These are phyloP conservation scores for Suillus discolor DNA, from an alignment of 768 basidiomycete genomes.

Conservation along the genomic window DNA sequence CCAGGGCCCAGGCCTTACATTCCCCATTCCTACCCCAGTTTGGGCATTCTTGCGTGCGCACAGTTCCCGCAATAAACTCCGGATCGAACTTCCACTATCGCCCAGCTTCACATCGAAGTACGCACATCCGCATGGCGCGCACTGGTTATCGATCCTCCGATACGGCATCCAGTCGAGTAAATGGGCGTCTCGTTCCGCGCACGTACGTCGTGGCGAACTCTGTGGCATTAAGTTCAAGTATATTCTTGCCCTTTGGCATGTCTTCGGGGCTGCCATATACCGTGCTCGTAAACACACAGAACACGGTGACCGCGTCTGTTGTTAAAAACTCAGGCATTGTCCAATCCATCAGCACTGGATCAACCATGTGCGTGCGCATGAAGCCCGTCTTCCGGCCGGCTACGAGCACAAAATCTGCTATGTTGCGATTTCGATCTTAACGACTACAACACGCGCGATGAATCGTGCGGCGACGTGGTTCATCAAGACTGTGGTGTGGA, in stretches of 20 bases:
- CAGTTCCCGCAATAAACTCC: conserved; percentile 32
- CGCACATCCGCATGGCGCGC: conserved; percentile 30
- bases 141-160: conserved; percentile 29
- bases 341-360: no score
- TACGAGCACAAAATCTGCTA: no score
- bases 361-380: no score
- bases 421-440: no score
- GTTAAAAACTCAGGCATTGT: no score
- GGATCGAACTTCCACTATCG: conserved; percentile 30
- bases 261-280: conserved; percentile 35
- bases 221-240: conserved; percentile 24
- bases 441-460: no score
- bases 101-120: conserved; percentile 31
- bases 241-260: conserved; percentile 28
- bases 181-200: conserved; percentile 22
- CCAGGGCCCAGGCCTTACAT: conserved; percentile 21
- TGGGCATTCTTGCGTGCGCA: conserved; percentile 32
- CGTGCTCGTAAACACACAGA: conserved; percentile 37
- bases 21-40: conserved; percentile 32
- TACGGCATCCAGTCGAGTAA: conserved; percentile 31
- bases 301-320: conserved; percentile 24
- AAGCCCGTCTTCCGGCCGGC: no score
- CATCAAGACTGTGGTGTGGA: no score
- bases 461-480: no score
- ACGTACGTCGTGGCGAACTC: conserved; percentile 31